Base-by-base conservation (phyloP, 106 monocot genomes). In the Xerophyta viscosa region DNA sequence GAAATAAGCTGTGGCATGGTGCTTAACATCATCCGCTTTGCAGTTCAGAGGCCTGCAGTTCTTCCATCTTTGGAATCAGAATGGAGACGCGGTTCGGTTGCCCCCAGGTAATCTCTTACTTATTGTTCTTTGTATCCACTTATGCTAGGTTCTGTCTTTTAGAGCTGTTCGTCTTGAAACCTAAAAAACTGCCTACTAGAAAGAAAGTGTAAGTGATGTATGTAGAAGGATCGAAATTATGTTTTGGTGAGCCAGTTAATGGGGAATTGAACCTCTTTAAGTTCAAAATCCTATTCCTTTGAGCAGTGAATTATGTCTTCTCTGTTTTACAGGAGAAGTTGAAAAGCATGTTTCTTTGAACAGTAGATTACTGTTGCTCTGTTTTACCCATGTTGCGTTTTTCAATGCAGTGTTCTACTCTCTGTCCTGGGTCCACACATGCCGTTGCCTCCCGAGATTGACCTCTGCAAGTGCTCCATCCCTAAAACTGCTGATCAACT, bases 71-170 rank as follows among this genome's bases (percentile, higher is more conserved):
- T 96, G 44, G 96, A 96, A 37, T 72, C 54, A 52, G 78, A 89
- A 54, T 96, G 96, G 96, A 78, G 85, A 41, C 66, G 65, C 31
- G 85, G 89, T 58, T 64, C 78, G 64, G 89, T 82, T 59, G 72
- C 79, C 53, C 78, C 96, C 56, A 96, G 96, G 96, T 96, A 54
- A 29, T 3, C 14, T 26, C 31, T 31, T 15, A 25, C 7, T 11
- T 50, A 51, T 20, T 47, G 47, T n/a, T n/a, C n/a, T n/a, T n/a
- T n/a, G n/a, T n/a, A n/a, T n/a, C n/a, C n/a, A n/a, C n/a, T n/a
- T n/a, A n/a, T n/a, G n/a, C n/a, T n/a, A n/a, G n/a, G n/a, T n/a
- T n/a, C n/a, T n/a, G n/a, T n/a, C n/a, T 21, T 47, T 47, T 20
- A 9, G 47, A 20, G 10, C 21, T 19, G 21, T 47, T 47, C n/a